These are phyloP conservation scores for Psidium guajava DNA, from an alignment of 345 rosid species.

Conservation along the genomic window DNA sequence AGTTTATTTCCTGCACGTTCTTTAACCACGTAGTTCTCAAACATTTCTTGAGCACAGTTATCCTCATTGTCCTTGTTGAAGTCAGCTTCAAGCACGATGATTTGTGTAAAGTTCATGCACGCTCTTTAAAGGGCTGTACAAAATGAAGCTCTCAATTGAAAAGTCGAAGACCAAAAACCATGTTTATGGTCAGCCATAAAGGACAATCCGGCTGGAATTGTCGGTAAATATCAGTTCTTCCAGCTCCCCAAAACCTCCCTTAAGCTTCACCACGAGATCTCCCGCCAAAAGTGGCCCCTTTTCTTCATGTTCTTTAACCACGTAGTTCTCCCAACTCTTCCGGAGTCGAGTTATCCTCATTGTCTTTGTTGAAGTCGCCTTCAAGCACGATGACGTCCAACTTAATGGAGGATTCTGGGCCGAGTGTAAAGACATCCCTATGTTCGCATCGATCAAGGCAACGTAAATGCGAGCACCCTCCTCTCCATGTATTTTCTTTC, in stretches of 20 bases:
- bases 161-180: no score
- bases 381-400: conserved; percentile 24
- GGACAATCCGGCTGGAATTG: background rate
- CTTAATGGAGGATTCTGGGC: conserved; percentile 23
- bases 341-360: conserved; percentile 13
- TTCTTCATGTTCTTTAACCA: conserved; percentile 24
- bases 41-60: no score
- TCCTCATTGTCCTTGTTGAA: no score
- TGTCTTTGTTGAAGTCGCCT: conserved; percentile 28
- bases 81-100: no score
- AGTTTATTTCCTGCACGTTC: no score
- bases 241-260: conserved; percentile 25
- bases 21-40: no score
- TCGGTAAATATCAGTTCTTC: conserved; percentile 11
- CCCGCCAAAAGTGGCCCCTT: conserved; percentile 26
- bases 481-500: conserved; percentile 18
- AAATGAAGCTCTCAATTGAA: no score
- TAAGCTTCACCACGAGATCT: conserved; percentile 20
- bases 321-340: conserved; percentile 27
- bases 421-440: conserved; percentile 10
- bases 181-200: background rate
- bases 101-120: no score
- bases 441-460: conserved; percentile 10
- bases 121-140: no score
- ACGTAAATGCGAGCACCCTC: conserved; percentile 11